A percentile compares a stretch with the other conserved stretches of the same genome.
Conservation (phyloP, 2,329 filamentous ascomycete genomes). For the Epichloe typhina region DNA sequence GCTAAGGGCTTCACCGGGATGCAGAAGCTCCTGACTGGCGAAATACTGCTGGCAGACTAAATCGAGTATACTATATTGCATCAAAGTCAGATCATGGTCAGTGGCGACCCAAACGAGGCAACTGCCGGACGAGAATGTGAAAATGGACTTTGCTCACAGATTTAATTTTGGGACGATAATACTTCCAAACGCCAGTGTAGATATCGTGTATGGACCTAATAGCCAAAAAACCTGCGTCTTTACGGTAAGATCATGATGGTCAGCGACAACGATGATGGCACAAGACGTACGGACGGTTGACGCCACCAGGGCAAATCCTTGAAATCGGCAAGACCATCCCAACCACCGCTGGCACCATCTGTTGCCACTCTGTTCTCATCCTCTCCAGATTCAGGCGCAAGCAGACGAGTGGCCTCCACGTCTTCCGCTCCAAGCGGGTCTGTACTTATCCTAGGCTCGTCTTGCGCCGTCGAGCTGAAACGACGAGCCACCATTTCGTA, state of each 20-base stretch:
- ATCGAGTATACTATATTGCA: conserved; percentile 47
- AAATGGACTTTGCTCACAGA: conserved; percentile 33
- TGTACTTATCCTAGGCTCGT: neutral
- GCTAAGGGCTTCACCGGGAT: conserved; percentile 35
- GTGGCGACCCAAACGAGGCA: neutral
- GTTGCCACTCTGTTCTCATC: conserved; percentile 1
- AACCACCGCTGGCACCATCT: conserved; percentile 17
- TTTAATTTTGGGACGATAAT: conserved; percentile 79
- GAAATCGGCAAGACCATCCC: conserved; percentile 45
- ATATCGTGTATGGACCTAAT: conserved; percentile 64
- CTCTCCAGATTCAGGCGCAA: neutral
- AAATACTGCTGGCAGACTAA: conserved; percentile 79
- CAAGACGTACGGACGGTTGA: conserved; percentile 39
- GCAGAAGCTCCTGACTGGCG: conserved; percentile 44
- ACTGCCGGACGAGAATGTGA: neutral
- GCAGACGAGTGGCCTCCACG: conserved; percentile 4
- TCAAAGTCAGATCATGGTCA: neutral
- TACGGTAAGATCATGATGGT: conserved; percentile 9
- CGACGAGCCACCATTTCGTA: neutral
- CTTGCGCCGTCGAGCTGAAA: neutral
- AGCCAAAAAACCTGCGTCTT: conserved; percentile 65
- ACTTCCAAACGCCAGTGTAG: conserved; percentile 76
- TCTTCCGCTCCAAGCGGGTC: neutral
- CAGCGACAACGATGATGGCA: conserved; percentile 11
- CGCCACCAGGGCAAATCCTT: conserved; percentile 47